Evolutionary conservation across 2,329 filamentous ascomycete species (phyloP).

Genomic region (Colletotrichum ledebouriae): DNA sequence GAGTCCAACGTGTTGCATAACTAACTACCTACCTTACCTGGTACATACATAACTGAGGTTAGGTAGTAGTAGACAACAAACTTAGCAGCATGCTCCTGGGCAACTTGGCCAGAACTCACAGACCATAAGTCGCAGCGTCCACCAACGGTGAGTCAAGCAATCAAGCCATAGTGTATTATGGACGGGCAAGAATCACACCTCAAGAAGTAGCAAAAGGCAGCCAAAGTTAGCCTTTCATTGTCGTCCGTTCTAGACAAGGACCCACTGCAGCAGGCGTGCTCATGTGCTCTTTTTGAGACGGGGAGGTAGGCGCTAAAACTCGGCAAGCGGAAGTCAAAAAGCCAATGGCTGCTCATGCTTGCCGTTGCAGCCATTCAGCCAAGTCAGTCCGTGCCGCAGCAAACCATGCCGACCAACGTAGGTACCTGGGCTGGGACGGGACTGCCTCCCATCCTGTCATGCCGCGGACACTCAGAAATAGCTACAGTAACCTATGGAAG

Average conservation of each 20-base stretch:
- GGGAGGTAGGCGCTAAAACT: constrained; percentile 55
- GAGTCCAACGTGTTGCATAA: not conserved
- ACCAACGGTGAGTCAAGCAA: not conserved
- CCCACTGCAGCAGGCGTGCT: constrained; percentile 59
- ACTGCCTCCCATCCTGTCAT: not conserved
- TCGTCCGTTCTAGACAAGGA: constrained; percentile 45
- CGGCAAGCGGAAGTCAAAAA: constrained; percentile 53
- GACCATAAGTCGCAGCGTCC: not conserved
- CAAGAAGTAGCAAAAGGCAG: not conserved
- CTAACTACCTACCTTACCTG: too few relatives aligned
- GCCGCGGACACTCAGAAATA: too few relatives aligned
- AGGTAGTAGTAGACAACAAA: not conserved
- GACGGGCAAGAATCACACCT: constrained; percentile 5
- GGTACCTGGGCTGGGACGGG: not conserved
- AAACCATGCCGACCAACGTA: not conserved
- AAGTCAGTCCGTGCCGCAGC: too few relatives aligned
- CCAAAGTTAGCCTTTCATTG: constrained; percentile 38
- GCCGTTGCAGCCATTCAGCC: not conserved
- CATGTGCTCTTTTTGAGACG: constrained; percentile 63
- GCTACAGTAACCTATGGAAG: too few relatives aligned
- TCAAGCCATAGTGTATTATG: not conserved
- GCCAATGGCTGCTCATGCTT: constrained; percentile 32
- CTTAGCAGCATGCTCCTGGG: not conserved
- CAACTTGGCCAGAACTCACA: constrained; percentile 1
- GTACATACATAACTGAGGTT: too few relatives aligned